Percentiles rank a stretch among this genome's conserved stretches.
These are phyloP conservation scores for Aspergillus pseudonomiae DNA, from an alignment of 2,329 filamentous ascomycete genomes.

Conservation along the genomic window DNA sequence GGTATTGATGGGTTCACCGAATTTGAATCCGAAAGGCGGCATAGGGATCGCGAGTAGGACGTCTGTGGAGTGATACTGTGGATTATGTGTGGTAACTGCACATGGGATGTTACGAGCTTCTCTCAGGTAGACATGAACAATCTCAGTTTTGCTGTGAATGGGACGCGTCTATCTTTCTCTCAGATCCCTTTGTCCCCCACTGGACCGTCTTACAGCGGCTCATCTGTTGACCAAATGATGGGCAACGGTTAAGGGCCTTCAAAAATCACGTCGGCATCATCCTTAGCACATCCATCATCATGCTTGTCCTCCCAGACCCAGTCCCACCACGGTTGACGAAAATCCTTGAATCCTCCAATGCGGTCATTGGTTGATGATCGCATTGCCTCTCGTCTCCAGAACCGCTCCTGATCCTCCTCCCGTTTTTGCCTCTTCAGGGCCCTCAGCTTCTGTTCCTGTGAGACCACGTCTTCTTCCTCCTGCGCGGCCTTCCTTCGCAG, in stretches of 20 bases:
- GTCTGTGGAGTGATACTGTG: neutral
- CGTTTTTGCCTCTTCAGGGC: conserved; percentile 11
- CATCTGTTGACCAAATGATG: neutral
- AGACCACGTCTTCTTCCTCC: conserved; percentile 15
- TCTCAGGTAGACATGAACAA: neutral
- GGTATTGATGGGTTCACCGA: conserved; percentile 44
- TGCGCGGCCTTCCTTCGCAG: conserved; percentile 5
- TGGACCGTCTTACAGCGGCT: neutral
- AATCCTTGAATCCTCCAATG: conserved; percentile 17
- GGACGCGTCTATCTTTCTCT: neutral
- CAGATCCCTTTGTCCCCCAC: neutral
- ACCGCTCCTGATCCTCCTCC: conserved; percentile 14
- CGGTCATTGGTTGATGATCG: conserved; percentile 12
- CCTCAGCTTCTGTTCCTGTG: conserved; percentile 17
- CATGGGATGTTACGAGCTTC: neutral
- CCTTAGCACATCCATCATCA: conserved; percentile 4
- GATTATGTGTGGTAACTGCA: neutral
- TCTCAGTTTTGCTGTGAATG: neutral
- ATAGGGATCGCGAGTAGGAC: conserved; percentile 16
- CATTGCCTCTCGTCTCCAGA: conserved; percentile 17
- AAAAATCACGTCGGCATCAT: conserved; percentile 12
- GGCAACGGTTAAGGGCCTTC: neutral
- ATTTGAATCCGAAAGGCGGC: conserved; percentile 41
- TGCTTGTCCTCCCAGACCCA: conserved; percentile 26
- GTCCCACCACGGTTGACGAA: conserved; percentile 26